phyloP scores from a whole-genome alignment of 2,329 filamentous ascomycete genomes.

The Penicillium sp. region DNA sequence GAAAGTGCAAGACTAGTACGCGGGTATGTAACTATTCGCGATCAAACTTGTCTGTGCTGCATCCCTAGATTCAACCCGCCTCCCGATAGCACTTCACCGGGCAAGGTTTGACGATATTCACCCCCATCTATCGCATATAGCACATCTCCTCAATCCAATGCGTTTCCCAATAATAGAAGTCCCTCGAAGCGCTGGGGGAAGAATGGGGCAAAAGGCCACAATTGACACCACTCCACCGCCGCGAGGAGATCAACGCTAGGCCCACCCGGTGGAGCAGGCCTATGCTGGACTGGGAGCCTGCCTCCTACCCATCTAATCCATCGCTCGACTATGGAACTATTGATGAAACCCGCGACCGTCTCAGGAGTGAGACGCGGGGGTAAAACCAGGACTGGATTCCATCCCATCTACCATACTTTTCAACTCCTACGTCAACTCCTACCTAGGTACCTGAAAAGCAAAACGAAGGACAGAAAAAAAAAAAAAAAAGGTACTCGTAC shows the following conservation, averaged over 20 bases:
- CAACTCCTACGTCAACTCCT: background rate
- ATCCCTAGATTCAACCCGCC: conserved; percentile 22
- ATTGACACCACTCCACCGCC: conserved; percentile 5
- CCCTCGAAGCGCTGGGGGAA: background rate
- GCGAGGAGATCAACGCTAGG: conserved; percentile 16
- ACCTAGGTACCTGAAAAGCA: background rate
- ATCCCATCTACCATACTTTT: background rate
- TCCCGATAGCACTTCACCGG: background rate
- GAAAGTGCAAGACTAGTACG: background rate
- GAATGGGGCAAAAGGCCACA: background rate
- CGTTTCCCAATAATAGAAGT: background rate
- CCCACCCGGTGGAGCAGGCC: conserved; percentile 2
- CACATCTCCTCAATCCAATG: background rate
- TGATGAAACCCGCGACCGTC: conserved; percentile 23
- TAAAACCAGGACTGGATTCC: conserved; percentile 10
- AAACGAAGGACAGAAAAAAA: no score
- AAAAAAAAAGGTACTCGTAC: background rate
- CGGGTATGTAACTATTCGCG: background rate
- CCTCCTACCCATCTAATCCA: background rate
- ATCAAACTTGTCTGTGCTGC: background rate
- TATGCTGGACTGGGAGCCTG: background rate
- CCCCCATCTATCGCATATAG: background rate
- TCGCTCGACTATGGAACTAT: conserved; percentile 1
- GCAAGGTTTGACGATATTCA: background rate
- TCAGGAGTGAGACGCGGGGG: conserved; percentile 23